These are phyloP conservation scores for Dryas alaskensis DNA, from an alignment of 306 rosid genomes.

Conservation along the genomic window DNA sequence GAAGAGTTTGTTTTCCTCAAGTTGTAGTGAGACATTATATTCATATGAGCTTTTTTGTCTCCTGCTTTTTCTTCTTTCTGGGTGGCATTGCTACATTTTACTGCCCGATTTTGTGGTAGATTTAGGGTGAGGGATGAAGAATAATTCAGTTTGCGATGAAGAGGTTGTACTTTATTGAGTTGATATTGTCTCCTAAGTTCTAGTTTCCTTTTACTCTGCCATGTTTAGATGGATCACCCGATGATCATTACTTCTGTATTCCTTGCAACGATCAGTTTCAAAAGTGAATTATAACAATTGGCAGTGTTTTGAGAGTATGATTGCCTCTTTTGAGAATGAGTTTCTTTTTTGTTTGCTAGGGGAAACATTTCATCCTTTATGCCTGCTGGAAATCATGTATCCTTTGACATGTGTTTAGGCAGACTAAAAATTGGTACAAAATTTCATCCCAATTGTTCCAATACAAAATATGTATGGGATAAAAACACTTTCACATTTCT, in stretches of 20 bases:
- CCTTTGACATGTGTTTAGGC: neutral
- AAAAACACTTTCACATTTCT: neutral
- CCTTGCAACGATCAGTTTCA: neutral
- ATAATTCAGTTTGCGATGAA: constrained; percentile 33
- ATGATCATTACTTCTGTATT: neutral
- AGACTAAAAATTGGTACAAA: constrained; percentile 5
- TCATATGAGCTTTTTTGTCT: constrained; percentile 1
- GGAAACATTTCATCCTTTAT: neutral
- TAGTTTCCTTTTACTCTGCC: neutral
- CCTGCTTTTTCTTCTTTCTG: constrained; percentile 12
- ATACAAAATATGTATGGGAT: neutral
- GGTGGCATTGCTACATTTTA: constrained; percentile 21
- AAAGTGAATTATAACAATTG: neutral
- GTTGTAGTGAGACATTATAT: constrained; percentile 45
- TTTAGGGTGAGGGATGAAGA: constrained; percentile 27
- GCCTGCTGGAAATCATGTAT: neutral
- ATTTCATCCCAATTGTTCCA: neutral
- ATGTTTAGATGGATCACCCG: neutral
- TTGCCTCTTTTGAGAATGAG: too few relatives aligned
- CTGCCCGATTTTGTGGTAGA: constrained; percentile 34
- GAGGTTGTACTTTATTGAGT: neutral
- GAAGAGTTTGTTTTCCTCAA: constrained; percentile 93
- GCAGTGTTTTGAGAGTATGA: too few relatives aligned
- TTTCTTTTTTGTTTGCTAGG: too few relatives aligned
- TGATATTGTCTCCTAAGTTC: neutral